phyloP scores from a whole-genome alignment of 768 basidiomycete genomes.

The Leccinum broughii region DNA sequence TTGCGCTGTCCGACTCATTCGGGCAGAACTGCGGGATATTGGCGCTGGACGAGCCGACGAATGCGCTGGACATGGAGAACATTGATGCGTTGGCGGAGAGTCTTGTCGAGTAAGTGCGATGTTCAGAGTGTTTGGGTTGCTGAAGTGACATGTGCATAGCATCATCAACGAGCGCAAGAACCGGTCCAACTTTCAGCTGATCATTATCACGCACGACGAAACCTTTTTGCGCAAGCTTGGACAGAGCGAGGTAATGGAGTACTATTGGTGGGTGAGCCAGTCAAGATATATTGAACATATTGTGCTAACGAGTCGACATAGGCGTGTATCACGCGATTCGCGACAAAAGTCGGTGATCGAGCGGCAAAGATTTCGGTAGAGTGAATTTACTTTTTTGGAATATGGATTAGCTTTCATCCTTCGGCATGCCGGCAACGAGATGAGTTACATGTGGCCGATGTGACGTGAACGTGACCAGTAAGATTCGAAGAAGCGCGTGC shows the following conservation, averaged over 20 bases:
- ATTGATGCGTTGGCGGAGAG: slow-evolving; percentile 92
- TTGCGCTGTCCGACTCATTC: slow-evolving; percentile 96
- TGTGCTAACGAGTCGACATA: slow-evolving; percentile 28
- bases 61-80: slow-evolving; percentile 94
- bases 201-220: slow-evolving; percentile 97
- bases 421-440: slow-evolving; percentile 6
- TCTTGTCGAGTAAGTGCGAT: slow-evolving; percentile 76
- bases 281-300: not conserved
- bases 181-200: slow-evolving; percentile 92
- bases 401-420: slow-evolving; percentile 11
- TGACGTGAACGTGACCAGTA: slow-evolving; percentile 6
- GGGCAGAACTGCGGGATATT: slow-evolving; percentile 98
- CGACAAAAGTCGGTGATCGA: slow-evolving; percentile 81
- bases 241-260: slow-evolving; percentile 89
- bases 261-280: slow-evolving; percentile 62
- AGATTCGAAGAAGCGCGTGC: not conserved
- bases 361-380: slow-evolving; percentile 63
- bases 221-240: slow-evolving; percentile 90
- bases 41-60: slow-evolving; percentile 97
- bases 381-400: slow-evolving; percentile 8
- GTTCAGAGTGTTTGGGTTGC: not conserved
- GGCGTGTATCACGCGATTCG: slow-evolving; percentile 75
- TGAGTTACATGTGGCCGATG: slow-evolving; percentile 10
- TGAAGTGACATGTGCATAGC: slow-evolving; percentile 39
- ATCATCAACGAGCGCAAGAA: slow-evolving; percentile 92